These are phyloP conservation scores for Primulina huaijiensis DNA, from an alignment of 257 asterid genomes.

Conservation along the genomic window DNA sequence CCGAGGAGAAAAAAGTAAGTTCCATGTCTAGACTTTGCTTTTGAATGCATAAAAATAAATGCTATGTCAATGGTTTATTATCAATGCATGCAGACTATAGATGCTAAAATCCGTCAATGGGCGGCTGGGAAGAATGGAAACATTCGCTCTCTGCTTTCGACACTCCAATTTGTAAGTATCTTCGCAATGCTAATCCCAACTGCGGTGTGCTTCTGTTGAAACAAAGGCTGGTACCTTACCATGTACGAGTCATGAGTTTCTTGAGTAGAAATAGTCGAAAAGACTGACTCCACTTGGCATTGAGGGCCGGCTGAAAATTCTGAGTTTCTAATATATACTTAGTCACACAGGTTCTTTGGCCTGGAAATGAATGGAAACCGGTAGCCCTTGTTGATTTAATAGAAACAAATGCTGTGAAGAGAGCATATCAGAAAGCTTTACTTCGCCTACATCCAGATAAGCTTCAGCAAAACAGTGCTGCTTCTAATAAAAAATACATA, in stretches of 20 bases:
- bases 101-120: conserved; percentile 83
- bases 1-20: not conserved
- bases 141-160: conserved; percentile 84
- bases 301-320: not conserved
- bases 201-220: not conserved
- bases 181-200: conserved; percentile 1
- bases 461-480: conserved; percentile 90
- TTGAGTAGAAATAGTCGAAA: not conserved
- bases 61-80: conserved; percentile 1
- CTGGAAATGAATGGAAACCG: conserved; percentile 86
- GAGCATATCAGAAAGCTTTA: conserved; percentile 83
- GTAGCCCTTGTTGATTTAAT: conserved; percentile 82
- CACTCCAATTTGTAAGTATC: conserved; percentile 72
- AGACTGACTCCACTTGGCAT: not conserved
- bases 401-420: conserved; percentile 72
- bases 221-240: not conserved
- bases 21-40: conserved; percentile 4
- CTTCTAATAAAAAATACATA: conserved; percentile 62
- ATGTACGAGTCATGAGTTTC: not conserved
- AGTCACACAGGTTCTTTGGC: conserved; percentile 72
- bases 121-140: conserved; percentile 90
- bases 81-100: conserved; percentile 49
- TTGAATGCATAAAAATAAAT: not conserved
- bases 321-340: not conserved
- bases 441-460: conserved; percentile 91